Evolutionary conservation across 2,329 filamentous ascomycete genomes (phyloP).

Genomic region (Knufia petricola): DNA sequence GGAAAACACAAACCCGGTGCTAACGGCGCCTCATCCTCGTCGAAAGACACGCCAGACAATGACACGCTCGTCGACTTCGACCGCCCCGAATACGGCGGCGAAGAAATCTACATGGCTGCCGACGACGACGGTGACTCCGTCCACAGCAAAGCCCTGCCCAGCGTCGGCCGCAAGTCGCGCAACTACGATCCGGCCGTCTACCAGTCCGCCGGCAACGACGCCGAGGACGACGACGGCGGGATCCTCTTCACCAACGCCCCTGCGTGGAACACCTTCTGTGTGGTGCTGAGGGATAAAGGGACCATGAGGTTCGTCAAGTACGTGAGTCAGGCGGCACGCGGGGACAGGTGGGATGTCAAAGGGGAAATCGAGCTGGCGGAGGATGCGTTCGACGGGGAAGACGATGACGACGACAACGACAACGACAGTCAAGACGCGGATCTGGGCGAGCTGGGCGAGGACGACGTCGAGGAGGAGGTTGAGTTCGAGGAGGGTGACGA

Average conservation of each 20-base stretch:
- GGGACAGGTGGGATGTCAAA: conserved; percentile 86
- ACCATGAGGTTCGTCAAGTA: conserved; percentile 94
- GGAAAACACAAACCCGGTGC: conserved; percentile 8
- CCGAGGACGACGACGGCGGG: conserved; percentile 62
- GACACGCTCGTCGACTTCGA: conserved; percentile 28
- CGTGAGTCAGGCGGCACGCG: conserved; percentile 68
- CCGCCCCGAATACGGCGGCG: conserved; percentile 33
- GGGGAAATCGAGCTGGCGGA: conserved; percentile 51
- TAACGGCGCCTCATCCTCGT: conserved; percentile 12
- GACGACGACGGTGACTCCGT: conserved; percentile 50
- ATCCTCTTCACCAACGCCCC: conserved; percentile 61
- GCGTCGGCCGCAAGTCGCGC: conserved; percentile 26
- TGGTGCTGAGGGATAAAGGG: conserved; percentile 79
- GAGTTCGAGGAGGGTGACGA: conserved; percentile 14
- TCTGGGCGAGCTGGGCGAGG: conserved; percentile 16
- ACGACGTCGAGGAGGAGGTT: conserved; percentile 19
- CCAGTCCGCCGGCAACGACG: conserved; percentile 52
- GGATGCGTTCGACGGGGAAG: conserved; percentile 20
- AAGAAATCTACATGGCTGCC: conserved; percentile 80
- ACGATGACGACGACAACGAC: conserved; percentile 16
- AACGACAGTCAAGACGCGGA: conserved; percentile 15
- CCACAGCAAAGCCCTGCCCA: conserved; percentile 22
- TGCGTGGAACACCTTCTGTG: conserved; percentile 80
- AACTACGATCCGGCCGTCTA: conserved; percentile 72
- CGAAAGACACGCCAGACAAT: conserved; percentile 21